Evolutionary conservation across 1,139 yeast genomes (phyloP).

Genomic region (Sugiyamaella japonica): DNA sequence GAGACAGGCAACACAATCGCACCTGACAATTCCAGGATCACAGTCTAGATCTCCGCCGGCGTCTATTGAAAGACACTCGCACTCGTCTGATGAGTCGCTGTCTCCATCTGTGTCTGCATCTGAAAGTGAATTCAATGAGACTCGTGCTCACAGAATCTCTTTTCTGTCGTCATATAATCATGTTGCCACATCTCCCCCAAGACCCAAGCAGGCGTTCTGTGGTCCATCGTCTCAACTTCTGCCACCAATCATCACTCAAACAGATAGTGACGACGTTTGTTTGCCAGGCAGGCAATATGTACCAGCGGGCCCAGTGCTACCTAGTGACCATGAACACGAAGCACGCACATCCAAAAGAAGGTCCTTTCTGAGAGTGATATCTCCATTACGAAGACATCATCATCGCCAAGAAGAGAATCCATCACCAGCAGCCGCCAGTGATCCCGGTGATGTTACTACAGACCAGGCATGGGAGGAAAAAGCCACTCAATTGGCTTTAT

Average conservation of each 20-base stretch:
- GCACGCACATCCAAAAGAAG: constrained; percentile 4
- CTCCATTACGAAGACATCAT: constrained; percentile 11
- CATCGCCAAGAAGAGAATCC: background rate
- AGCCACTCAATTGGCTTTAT: constrained; percentile 23
- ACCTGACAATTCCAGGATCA: too few species aligned
- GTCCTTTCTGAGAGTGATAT: constrained; percentile 5
- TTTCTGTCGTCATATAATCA: too few species aligned
- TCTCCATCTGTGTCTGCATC: too few species aligned
- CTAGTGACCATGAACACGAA: background rate
- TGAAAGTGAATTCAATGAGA: too few species aligned
- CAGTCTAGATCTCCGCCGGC: too few species aligned
- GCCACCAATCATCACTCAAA: constrained; percentile 5
- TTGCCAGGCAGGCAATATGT: too few species aligned
- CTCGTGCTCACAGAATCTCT: too few species aligned
- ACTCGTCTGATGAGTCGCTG: too few species aligned
- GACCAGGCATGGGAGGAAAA: constrained; percentile 18
- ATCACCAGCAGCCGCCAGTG: constrained; percentile 5
- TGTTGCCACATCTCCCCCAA: too few species aligned
- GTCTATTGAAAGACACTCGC: too few species aligned
- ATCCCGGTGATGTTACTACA: background rate
- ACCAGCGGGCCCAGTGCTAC: background rate
- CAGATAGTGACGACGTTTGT: background rate
- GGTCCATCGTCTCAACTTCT: background rate
- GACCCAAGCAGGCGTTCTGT: too few species aligned
- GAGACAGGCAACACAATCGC: too few species aligned